Percentiles rank a stretch among this genome's conserved stretches.
phyloP scores from a whole-genome alignment of 768 basidiomycete genomes.

The Agaricus sinodeliciosus region DNA sequence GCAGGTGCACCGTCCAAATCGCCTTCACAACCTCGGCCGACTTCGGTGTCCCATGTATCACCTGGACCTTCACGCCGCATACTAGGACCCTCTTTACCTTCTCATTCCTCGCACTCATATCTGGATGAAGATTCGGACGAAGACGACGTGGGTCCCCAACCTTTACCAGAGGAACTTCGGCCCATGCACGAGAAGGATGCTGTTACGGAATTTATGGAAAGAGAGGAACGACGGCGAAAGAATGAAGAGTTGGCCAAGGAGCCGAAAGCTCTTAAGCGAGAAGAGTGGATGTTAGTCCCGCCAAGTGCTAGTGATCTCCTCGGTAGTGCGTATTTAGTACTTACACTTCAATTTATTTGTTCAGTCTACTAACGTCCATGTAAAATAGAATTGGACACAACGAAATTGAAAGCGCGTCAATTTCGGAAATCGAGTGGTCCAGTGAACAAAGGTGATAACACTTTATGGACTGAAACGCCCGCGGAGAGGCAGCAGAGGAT shows the following conservation, averaged over 20 bases:
- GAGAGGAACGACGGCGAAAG: conserved; percentile 72
- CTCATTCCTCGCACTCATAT: conserved; percentile 21
- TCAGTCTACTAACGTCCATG: not conserved
- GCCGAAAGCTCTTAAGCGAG: conserved; percentile 74
- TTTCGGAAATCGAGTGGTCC: conserved; percentile 50
- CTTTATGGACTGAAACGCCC: conserved; percentile 97
- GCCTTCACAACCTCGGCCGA: not conserved
- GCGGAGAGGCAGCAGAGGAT: conserved; percentile 85
- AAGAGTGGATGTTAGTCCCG: conserved; percentile 98
- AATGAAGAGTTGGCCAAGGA: conserved; percentile 57
- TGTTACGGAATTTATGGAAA: conserved; percentile 77
- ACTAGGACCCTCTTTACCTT: conserved; percentile 50
- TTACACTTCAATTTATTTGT: not conserved
- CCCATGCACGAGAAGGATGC: conserved; percentile 46
- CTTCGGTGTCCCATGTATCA: not conserved
- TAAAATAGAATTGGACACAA: conserved; percentile 74
- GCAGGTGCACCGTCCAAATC: not conserved
- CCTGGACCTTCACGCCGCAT: conserved; percentile 23
- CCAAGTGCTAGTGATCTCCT: conserved; percentile 78
- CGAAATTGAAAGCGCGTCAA: conserved; percentile 73
- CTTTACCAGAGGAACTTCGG: conserved; percentile 45
- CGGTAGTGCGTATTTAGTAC: conserved; percentile 46
- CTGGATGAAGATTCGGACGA: conserved; percentile 57
- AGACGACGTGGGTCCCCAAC: conserved; percentile 82
- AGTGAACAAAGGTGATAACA: conserved; percentile 47